A percentile compares a stretch with the other conserved stretches of the same genome.
These are phyloP conservation scores for Parastagonospora avenae DNA, from an alignment of 2,329 filamentous ascomycete genomes.

Conservation along the genomic window DNA sequence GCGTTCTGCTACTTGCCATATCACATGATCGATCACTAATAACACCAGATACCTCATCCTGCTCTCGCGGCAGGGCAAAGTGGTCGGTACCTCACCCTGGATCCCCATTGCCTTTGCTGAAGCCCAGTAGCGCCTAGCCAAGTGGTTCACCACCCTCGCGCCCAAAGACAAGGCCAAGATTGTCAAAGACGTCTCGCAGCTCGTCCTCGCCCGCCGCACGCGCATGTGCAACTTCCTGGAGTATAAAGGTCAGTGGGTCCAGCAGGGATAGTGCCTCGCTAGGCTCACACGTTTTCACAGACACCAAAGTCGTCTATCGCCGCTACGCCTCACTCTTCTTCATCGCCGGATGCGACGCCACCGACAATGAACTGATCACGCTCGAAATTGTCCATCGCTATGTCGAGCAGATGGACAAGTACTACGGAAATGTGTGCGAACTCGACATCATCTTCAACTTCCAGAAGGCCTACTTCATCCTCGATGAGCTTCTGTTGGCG, in stretches of 20 bases:
- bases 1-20: neutral
- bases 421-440: slow-evolving; percentile 99
- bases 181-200: slow-evolving; percentile 98
- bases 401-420: slow-evolving; percentile 99
- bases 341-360: slow-evolving; percentile 95
- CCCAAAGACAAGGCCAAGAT: slow-evolving; percentile 99
- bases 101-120: slow-evolving; percentile 35
- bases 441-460: slow-evolving; percentile 99
- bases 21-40: slow-evolving; percentile 10
- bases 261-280: slow-evolving; percentile 18
- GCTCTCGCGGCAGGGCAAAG: slow-evolving; percentile 97
- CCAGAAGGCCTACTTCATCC: slow-evolving; percentile 98
- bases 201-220: slow-evolving; percentile 91
- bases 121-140: slow-evolving; percentile 80
- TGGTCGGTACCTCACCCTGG: slow-evolving; percentile 67
- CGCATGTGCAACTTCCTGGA: slow-evolving; percentile 99
- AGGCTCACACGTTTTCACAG: slow-evolving; percentile 56
- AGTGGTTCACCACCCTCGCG: slow-evolving; percentile 98
- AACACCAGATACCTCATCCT: slow-evolving; percentile 86
- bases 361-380: slow-evolving; percentile 96
- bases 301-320: slow-evolving; percentile 98
- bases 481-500: slow-evolving; percentile 92
- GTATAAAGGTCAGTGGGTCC: slow-evolving; percentile 78
- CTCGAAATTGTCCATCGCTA: slow-evolving; percentile 99
- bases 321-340: slow-evolving; percentile 99